phyloP scores from a whole-genome alignment of 1,139 yeast species.

The Petasospora fabianii region DNA sequence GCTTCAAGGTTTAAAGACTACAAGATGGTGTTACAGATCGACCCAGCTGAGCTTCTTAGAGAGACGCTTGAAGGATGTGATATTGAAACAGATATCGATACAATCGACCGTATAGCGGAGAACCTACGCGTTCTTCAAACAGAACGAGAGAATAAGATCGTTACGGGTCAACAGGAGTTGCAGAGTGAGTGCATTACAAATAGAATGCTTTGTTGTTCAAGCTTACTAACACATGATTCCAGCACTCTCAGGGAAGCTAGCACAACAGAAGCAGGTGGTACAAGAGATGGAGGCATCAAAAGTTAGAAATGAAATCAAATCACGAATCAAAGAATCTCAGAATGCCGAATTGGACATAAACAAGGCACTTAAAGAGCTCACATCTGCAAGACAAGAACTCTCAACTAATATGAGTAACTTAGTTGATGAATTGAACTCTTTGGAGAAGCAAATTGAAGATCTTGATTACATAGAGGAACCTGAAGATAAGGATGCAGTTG shows the following conservation, averaged over 20 bases:
- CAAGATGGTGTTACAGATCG: constrained; percentile 15
- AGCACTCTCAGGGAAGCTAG: constrained; percentile 27
- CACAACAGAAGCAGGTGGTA: constrained; percentile 10
- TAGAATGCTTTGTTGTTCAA: background rate
- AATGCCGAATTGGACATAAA: constrained; percentile 19
- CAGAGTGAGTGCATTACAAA: constrained; percentile 6
- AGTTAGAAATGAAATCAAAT: constrained; percentile 16
- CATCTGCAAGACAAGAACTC: constrained; percentile 22
- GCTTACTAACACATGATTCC: constrained; percentile 1
- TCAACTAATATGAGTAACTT: constrained; percentile 42
- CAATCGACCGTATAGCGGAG: constrained; percentile 45
- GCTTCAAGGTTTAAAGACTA: too few relatives aligned
- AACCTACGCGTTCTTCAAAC: constrained; percentile 31
- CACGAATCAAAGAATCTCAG: constrained; percentile 20
- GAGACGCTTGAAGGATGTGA: constrained; percentile 47
- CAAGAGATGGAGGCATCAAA: constrained; percentile 16
- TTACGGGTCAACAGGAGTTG: constrained; percentile 28
- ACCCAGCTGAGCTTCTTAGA: constrained; percentile 38
- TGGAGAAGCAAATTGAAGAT: constrained; percentile 29
- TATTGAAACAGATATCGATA: constrained; percentile 48
- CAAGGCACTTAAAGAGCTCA: constrained; percentile 21
- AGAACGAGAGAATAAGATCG: constrained; percentile 29
- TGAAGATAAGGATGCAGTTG: constrained; percentile 32
- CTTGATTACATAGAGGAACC: constrained; percentile 27
- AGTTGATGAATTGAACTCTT: constrained; percentile 36